Conservation (phyloP, 352 stramenopile species). For the Pythium phragmiticola region DNA sequence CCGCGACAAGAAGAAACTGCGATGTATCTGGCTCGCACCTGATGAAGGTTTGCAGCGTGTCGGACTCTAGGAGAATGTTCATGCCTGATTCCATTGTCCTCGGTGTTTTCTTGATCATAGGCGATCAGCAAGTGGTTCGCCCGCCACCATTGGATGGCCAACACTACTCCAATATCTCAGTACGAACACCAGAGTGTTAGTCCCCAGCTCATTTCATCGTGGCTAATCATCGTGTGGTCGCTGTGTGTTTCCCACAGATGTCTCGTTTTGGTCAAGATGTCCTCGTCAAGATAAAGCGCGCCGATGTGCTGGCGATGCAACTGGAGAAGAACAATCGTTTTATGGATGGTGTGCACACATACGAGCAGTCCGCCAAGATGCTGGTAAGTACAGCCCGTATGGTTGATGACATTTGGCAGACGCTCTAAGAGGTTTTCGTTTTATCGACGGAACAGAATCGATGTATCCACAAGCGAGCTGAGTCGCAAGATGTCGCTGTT, state of each 20-base stretch:
- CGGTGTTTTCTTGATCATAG: slow-evolving; percentile 22
- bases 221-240: background rate
- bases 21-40: slow-evolving; percentile 62
- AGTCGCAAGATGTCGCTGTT: slow-evolving; percentile 39
- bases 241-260: slow-evolving; percentile 25
- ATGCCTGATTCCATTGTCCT: background rate
- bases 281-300: slow-evolving; percentile 60
- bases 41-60: slow-evolving; percentile 46
- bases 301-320: slow-evolving; percentile 54
- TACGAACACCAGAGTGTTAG: slow-evolving; percentile 13
- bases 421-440: background rate
- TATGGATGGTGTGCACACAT: slow-evolving; percentile 72
- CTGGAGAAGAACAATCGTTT: slow-evolving; percentile 58
- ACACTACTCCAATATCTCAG: slow-evolving; percentile 59
- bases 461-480: slow-evolving; percentile 63
- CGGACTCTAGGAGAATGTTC: background rate
- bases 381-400: slow-evolving; percentile 32
- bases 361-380: slow-evolving; percentile 72
- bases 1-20: slow-evolving; percentile 67
- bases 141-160: slow-evolving; percentile 54
- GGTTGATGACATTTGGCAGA: background rate
- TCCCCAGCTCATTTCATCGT: background rate
- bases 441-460: slow-evolving; percentile 33
- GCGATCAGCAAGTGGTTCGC: slow-evolving; percentile 56
- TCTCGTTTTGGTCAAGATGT: slow-evolving; percentile 58